phyloP scores from a whole-genome alignment of 1,139 yeast genomes.

The Sugiyamaella pinicola region DNA sequence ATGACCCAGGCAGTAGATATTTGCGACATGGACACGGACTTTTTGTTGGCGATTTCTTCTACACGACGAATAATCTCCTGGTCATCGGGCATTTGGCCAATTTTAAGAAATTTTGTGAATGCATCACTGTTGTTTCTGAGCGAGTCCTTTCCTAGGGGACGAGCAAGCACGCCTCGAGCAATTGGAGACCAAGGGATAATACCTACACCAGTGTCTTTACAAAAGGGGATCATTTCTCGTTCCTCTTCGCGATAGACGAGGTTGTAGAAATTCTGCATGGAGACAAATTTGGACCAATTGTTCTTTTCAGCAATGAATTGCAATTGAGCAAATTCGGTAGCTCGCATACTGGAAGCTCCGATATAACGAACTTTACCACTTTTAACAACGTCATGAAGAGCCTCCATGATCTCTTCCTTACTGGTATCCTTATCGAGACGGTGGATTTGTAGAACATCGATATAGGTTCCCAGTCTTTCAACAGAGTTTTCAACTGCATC shows the following conservation, averaged over 20 bases:
- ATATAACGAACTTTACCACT: background rate
- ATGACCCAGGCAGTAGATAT: background rate
- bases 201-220: background rate
- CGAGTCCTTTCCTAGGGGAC: background rate
- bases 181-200: background rate
- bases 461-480: background rate
- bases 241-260: background rate
- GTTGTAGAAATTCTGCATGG: background rate
- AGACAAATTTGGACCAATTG: background rate
- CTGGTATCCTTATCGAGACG: background rate
- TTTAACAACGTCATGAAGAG: background rate
- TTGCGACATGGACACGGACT: background rate
- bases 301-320: background rate
- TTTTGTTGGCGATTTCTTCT: background rate
- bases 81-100: background rate
- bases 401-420: background rate
- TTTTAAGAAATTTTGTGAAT: background rate
- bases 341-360: background rate
- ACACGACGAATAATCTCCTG: background rate
- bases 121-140: background rate
- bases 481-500: background rate
- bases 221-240: background rate
- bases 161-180: background rate
- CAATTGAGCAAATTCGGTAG: background rate
- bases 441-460: background rate